Evolutionary conservation across 352 stramenopile species (phyloP).

Genomic region (Pythium apleroticum): DNA sequence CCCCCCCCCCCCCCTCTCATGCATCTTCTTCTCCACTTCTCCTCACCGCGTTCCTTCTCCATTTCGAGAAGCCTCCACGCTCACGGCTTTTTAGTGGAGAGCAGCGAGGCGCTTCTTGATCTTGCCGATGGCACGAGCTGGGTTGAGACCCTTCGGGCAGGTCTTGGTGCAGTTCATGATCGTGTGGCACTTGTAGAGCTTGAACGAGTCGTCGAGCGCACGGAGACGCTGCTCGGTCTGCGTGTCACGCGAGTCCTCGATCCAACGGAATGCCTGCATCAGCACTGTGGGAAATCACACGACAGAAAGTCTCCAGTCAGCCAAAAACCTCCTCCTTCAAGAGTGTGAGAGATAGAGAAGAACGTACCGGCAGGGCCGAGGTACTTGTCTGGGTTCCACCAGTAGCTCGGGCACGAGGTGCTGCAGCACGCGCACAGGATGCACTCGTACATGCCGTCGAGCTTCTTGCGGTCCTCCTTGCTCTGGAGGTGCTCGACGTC

Average conservation of each 20-base stretch:
- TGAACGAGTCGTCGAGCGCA: constrained; percentile 98
- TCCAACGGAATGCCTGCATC: constrained; percentile 97
- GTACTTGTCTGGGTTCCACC: constrained; percentile 98
- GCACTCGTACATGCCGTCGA: constrained; percentile 99
- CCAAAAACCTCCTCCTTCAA: background rate
- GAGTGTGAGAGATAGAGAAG: background rate
- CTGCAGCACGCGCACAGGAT: constrained; percentile 99
- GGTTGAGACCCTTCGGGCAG: constrained; percentile 99
- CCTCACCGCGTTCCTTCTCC: background rate
- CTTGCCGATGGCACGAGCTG: constrained; percentile 97
- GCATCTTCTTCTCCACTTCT: background rate
- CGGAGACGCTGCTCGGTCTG: constrained; percentile 95
- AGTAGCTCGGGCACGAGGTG: constrained; percentile 99
- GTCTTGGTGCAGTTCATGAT: constrained; percentile 99
- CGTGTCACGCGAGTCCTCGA: constrained; percentile 98
- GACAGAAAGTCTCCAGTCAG: constrained; percentile 21
- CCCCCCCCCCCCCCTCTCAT: background rate
- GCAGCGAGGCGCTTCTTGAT: constrained; percentile 96
- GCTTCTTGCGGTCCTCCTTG: constrained; percentile 97
- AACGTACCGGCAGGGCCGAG: constrained; percentile 82
- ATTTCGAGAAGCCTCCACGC: background rate
- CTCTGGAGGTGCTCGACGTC: constrained; percentile 89
- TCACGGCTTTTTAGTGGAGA: constrained; percentile 81
- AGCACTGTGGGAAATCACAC: constrained; percentile 68
- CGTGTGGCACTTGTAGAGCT: constrained; percentile 99